phyloP scores from a whole-genome alignment of 495 filamentous ascomycete genomes.

The Podospora bellae-mahoneyi region DNA sequence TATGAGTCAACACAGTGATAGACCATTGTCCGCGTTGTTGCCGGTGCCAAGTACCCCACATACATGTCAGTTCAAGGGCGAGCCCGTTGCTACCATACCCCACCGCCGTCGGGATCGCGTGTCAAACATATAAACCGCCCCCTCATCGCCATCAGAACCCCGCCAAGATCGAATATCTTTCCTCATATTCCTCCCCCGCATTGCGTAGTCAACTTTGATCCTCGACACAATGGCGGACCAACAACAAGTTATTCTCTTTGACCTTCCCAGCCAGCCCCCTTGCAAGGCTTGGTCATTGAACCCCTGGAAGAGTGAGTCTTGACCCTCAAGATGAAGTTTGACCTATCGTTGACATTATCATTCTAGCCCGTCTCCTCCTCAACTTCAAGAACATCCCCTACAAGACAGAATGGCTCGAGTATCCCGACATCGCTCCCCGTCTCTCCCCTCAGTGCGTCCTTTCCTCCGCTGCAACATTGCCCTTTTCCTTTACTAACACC shows the following conservation, averaged over 20 bases:
- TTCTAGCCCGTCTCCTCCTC: constrained; percentile 51
- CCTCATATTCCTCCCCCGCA: neutral
- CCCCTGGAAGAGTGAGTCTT: constrained; percentile 56
- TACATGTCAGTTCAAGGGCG: neutral
- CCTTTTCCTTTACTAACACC: neutral
- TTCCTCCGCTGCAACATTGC: neutral
- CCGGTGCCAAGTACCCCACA: neutral
- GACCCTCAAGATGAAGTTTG: neutral
- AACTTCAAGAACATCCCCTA: constrained; percentile 64
- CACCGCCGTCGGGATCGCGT: neutral
- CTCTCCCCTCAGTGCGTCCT: constrained; percentile 30
- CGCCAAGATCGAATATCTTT: neutral
- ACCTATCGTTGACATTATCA: neutral
- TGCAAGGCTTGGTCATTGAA: constrained; percentile 55
- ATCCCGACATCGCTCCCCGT: constrained; percentile 53
- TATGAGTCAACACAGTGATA: neutral
- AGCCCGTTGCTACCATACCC: neutral
- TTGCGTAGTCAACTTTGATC: neutral
- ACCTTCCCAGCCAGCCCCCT: constrained; percentile 50
- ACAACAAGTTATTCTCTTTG: constrained; percentile 48
- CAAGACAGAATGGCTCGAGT: constrained; percentile 63
- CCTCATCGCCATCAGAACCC: neutral
- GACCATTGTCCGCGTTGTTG: neutral
- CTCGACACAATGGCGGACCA: constrained; percentile 10
- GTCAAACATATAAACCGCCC: neutral